A percentile compares a stretch with the other conserved stretches of the same genome.
phyloP scores from a whole-genome alignment of 805 yeast species.

The Cyberlindnera samutprakarnensis region DNA sequence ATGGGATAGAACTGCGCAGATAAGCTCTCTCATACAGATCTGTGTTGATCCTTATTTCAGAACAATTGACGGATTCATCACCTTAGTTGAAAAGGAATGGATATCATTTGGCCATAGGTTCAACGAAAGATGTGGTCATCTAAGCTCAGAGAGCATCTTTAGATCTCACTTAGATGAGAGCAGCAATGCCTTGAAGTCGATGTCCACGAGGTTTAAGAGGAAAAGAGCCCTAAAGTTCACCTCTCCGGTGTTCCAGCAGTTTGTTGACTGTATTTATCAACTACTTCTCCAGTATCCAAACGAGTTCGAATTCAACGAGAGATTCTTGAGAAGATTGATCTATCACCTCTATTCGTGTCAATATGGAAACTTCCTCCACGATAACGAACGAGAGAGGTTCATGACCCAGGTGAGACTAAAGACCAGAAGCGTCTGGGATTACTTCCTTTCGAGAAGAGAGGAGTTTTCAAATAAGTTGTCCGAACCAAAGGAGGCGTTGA shows the following conservation, averaged over 20 bases:
- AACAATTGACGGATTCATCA: conserved; percentile 81
- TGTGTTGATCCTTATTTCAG: conserved; percentile 88
- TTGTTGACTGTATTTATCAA: conserved; percentile 85
- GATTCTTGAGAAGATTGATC: conserved; percentile 74
- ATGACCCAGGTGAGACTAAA: conserved; percentile 32
- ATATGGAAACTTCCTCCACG: conserved; percentile 82
- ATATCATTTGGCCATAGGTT: conserved; percentile 89
- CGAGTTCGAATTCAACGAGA: conserved; percentile 79
- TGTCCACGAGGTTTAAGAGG: conserved; percentile 44
- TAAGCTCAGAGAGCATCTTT: conserved; percentile 26
- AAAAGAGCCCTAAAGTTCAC: conserved; percentile 47
- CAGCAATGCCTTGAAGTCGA: conserved; percentile 23
- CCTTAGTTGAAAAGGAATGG: conserved; percentile 91
- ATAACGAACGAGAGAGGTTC: conserved; percentile 60
- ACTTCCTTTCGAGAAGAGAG: conserved; percentile 64
- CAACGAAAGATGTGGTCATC: conserved; percentile 74
- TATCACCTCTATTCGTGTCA: conserved; percentile 93
- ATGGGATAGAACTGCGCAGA: conserved; percentile 95
- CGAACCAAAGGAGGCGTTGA: conserved; percentile 20
- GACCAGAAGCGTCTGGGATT: conserved; percentile 89
- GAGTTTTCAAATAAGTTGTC: conserved; percentile 61
- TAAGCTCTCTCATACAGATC: conserved; percentile 73
- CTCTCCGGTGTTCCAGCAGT: conserved; percentile 95
- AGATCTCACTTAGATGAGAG: conserved; percentile 43
- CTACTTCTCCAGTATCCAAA: conserved; percentile 60